Evolutionary conservation across 208 protist species (phyloP).

Genomic region (Trypanosoma melophagium): DNA sequence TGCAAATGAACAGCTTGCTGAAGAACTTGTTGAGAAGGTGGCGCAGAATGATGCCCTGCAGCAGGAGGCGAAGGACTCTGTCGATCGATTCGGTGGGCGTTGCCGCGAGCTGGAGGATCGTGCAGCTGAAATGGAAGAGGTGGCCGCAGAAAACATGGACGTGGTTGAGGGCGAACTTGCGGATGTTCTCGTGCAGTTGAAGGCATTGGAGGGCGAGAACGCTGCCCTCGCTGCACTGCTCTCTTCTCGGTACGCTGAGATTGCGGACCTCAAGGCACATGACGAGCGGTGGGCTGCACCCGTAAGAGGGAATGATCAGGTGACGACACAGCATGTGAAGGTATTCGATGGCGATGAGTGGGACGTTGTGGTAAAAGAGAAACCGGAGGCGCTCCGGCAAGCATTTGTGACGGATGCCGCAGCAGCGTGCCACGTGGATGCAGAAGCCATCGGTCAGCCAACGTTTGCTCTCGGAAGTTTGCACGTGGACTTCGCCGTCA

Average conservation of each 20-base stretch:
- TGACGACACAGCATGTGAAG: constrained; percentile 22
- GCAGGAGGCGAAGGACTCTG: too few species aligned
- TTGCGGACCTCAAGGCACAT: too few species aligned
- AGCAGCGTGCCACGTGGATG: constrained; percentile 34
- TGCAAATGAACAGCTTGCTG: background rate
- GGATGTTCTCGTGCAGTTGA: too few species aligned
- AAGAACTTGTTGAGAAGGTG: background rate
- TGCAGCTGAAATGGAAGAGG: too few species aligned
- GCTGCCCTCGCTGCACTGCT: too few species aligned
- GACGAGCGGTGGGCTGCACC: constrained; percentile 32
- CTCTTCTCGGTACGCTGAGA: too few species aligned
- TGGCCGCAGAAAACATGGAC: too few species aligned
- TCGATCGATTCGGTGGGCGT: too few species aligned
- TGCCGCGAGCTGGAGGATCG: too few species aligned
- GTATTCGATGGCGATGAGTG: constrained; percentile 38
- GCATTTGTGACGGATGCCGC: constrained; percentile 34
- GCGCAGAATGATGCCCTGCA: background rate
- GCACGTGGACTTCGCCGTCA: constrained; percentile 35
- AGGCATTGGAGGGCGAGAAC: too few species aligned
- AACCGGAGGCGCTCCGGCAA: constrained; percentile 32
- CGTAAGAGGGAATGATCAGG: background rate
- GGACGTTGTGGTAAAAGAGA: constrained; percentile 41
- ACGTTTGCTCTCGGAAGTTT: constrained; percentile 27
- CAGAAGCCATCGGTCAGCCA: constrained; percentile 32
- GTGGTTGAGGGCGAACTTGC: too few species aligned